A percentile compares a stretch with the other conserved stretches of the same genome.
phyloP scores from a whole-genome alignment of 306 rosid genomes.

The Vigna unguiculata region DNA sequence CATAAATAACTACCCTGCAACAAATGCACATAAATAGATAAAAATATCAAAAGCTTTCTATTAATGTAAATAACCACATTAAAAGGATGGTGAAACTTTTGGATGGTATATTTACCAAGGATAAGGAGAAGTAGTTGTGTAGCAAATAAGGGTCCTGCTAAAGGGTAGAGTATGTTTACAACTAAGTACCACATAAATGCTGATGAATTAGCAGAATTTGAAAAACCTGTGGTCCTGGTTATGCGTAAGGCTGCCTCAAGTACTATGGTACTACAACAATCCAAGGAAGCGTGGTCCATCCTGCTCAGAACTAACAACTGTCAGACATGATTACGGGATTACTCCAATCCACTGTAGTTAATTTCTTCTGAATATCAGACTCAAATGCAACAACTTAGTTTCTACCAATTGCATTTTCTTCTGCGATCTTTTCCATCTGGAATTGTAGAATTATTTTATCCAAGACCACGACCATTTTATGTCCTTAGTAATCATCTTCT shows the following conservation, averaged over 20 bases:
- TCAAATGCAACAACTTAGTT: background rate
- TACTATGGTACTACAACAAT: slow-evolving; percentile 38
- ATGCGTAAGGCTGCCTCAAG: slow-evolving; percentile 40
- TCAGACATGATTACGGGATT: slow-evolving; percentile 15
- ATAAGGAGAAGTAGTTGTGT: background rate
- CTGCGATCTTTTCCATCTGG: background rate
- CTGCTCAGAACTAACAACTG: slow-evolving; percentile 19
- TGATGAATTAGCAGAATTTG: slow-evolving; percentile 25
- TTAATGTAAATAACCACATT: no score
- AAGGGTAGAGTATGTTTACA: background rate
- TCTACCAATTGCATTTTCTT: slow-evolving; percentile 16
- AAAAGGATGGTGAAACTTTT: no score
- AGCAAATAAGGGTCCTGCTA: background rate
- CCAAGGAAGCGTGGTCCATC: slow-evolving; percentile 52
- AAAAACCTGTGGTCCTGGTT: slow-evolving; percentile 34
- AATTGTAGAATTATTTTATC: background rate
- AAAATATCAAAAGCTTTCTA: no score
- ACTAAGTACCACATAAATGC: slow-evolving; percentile 27
- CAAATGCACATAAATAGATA: no score
- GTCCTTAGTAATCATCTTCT: background rate
- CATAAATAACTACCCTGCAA: no score
- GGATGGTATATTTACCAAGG: no score
- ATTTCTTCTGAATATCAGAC: background rate
- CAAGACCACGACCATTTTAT: background rate
- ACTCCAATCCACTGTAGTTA: slow-evolving; percentile 17